Base-by-base conservation (phyloP, 2,329 filamentous ascomycete species). In the Colletotrichum zoysiae region DNA sequence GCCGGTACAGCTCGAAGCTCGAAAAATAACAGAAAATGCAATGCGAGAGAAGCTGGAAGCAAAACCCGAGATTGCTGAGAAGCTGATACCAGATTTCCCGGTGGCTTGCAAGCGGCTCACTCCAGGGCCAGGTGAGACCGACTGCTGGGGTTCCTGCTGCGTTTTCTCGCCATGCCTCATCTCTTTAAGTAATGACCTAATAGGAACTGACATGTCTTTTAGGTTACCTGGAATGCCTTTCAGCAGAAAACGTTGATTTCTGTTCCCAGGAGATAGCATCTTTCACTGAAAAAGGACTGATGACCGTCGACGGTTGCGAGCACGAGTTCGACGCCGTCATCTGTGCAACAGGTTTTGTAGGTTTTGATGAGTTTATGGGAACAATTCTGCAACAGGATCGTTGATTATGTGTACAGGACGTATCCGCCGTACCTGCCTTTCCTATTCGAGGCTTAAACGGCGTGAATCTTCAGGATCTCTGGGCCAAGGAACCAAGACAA, bases 311-410 rank as follows among this genome's bases (percentile, higher is more conserved):
- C 26, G 57, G 48, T 5, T 11, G 26, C 23, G 56, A 61, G 16
- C 26, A 23, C 9, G 44, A 50, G 8, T 59, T 67, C 16, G 56
- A 67, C n/a, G 57, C 48, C 7, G 46, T 67, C 14, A 61, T 67
- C 23, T 67, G 65, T 33, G 65, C 65, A 18, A 67, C 57, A 20
- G 65, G 65, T 3, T 67, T 67, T 26, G 65, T 61, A 20, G 38
- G 65, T 33, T 11, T 23, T 11, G 3, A 14, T 20, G 12, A 7
- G 1, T 3, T 7, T 14, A 8, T 16, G 6, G 20, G 11, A 6
- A 30, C 5, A 35, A n/a, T 20, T 2, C 26, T 8, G 4, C 2
- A 11, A 33, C 3, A 48, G 18, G 14, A 1, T 35, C 26, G 12
- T 18, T 20, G 18, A 26, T 48, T 2, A 48, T 23, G 18, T 14